These are phyloP conservation scores for Curvularia lunata DNA, from an alignment of 2,329 filamentous ascomycete species.

Conservation along the genomic window DNA sequence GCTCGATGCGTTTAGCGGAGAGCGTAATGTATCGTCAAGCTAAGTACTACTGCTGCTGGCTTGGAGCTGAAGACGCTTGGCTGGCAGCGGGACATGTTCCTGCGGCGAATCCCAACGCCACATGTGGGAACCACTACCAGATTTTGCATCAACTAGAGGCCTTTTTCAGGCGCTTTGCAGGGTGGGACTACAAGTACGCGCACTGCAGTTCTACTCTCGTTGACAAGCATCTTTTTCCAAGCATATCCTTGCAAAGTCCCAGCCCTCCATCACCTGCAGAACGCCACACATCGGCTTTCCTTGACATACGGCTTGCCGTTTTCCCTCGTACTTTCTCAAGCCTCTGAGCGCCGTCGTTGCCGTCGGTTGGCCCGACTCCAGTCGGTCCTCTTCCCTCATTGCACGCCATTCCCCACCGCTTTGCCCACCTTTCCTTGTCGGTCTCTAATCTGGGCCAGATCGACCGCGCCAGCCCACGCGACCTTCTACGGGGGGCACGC, in stretches of 20 bases:
- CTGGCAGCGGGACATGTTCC: conserved; percentile 40
- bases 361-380: conserved; percentile 44
- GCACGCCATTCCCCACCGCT: conserved; percentile 44
- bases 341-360: conserved; percentile 38
- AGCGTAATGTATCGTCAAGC: conserved; percentile 30
- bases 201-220: conserved; percentile 38
- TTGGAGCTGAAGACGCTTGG: conserved; percentile 36
- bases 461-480: conserved; percentile 45
- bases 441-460: conserved; percentile 42
- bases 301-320: conserved; percentile 44
- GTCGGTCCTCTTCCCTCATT: conserved; percentile 46
- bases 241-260: conserved; percentile 45
- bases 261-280: conserved; percentile 40
- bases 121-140: conserved; percentile 43
- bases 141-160: conserved; percentile 37
- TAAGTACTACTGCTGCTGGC: conserved; percentile 23
- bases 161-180: conserved; percentile 44
- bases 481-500: conserved; percentile 43
- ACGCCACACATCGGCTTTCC: conserved; percentile 49
- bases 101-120: conserved; percentile 44
- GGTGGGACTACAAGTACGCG: conserved; percentile 40
- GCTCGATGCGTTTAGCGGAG: conserved; percentile 21
- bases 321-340: conserved; percentile 40
- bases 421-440: conserved; percentile 37
- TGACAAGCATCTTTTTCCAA: conserved; percentile 42